Evolutionary conservation across 441 rosid species (phyloP).

Genomic region (Francoa sonchifolia): DNA sequence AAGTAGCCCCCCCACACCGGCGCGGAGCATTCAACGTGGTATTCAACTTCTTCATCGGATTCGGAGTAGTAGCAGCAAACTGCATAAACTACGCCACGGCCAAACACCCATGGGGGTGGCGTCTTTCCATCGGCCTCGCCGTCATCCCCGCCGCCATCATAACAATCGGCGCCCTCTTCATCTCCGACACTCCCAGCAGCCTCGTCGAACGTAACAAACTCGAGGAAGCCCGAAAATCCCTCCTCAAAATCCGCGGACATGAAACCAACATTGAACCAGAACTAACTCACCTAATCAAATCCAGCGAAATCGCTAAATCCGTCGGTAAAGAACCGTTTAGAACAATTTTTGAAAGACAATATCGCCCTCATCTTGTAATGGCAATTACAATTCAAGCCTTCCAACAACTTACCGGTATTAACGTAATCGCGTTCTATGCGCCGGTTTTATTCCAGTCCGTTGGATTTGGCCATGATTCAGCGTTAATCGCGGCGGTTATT

Average conservation of each 20-base stretch:
- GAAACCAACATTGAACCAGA: constrained; percentile 35
- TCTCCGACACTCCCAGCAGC: constrained; percentile 62
- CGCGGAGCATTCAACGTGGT: constrained; percentile 73
- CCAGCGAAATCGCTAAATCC: constrained; percentile 32
- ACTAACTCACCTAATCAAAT: constrained; percentile 33
- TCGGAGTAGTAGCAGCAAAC: constrained; percentile 55
- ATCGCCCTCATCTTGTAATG: constrained; percentile 62
- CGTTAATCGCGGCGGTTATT: constrained; percentile 46
- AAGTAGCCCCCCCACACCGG: constrained; percentile 72
- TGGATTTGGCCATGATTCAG: constrained; percentile 58
- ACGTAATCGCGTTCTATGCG: constrained; percentile 64
- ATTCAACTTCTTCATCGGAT: constrained; percentile 55
- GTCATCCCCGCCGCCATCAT: constrained; percentile 51
- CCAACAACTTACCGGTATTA: constrained; percentile 63
- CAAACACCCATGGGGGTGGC: constrained; percentile 56
- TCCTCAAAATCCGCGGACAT: constrained; percentile 36
- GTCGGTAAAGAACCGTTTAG: constrained; percentile 32
- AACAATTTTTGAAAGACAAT: constrained; percentile 48
- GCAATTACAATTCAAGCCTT: constrained; percentile 53
- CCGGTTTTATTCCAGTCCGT: constrained; percentile 60
- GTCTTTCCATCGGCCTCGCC: constrained; percentile 68
- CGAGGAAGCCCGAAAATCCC: constrained; percentile 38
- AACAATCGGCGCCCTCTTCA: constrained; percentile 52
- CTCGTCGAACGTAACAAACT: constrained; percentile 52
- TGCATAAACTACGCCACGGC: constrained; percentile 43